A percentile compares a stretch with the other conserved stretches of the same genome.
Evolutionary conservation across 306 rosid genomes (phyloP).

Genomic region (Sechiopsis laciniata): DNA sequence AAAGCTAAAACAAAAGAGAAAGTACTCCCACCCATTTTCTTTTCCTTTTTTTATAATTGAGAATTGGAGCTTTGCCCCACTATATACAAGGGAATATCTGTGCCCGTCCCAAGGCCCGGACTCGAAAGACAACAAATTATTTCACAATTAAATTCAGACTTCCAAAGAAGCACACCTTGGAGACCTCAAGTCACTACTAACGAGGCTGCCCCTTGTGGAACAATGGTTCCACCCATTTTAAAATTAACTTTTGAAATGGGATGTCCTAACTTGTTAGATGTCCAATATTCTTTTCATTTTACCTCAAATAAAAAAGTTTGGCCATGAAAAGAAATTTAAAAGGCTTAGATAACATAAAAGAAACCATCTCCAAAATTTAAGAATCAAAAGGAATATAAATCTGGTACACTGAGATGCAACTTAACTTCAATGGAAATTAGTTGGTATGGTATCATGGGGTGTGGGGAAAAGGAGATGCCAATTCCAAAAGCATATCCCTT

Average conservation of each 20-base stretch:
- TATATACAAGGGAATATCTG: too few species aligned
- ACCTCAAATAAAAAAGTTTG: neutral
- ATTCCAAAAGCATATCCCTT: conserved; percentile 22
- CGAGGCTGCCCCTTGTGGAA: too few species aligned
- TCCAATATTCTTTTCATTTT: neutral
- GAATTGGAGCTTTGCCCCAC: too few species aligned
- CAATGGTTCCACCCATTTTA: too few species aligned
- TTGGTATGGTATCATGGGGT: conserved; percentile 21
- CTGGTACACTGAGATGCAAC: conserved; percentile 4
- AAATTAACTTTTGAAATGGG: conserved; percentile 7
- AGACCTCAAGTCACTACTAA: too few species aligned
- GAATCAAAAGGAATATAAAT: neutral
- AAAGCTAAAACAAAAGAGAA: conserved; percentile 2
- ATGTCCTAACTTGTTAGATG: conserved; percentile 13
- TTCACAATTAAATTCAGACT: too few species aligned
- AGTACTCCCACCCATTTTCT: neutral
- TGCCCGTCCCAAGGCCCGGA: too few species aligned
- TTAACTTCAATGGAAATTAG: conserved; percentile 16
- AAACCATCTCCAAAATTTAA: neutral
- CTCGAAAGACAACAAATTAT: too few species aligned
- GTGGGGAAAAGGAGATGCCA: conserved; percentile 22
- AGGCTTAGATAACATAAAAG: neutral
- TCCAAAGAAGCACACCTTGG: too few species aligned
- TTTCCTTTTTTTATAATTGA: too few species aligned
- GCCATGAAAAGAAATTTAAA: neutral